A percentile compares a stretch with the other conserved stretches of the same genome.
These are phyloP conservation scores for Artemisia annua DNA, from an alignment of 129 eudicot species.

Conservation along the genomic window DNA sequence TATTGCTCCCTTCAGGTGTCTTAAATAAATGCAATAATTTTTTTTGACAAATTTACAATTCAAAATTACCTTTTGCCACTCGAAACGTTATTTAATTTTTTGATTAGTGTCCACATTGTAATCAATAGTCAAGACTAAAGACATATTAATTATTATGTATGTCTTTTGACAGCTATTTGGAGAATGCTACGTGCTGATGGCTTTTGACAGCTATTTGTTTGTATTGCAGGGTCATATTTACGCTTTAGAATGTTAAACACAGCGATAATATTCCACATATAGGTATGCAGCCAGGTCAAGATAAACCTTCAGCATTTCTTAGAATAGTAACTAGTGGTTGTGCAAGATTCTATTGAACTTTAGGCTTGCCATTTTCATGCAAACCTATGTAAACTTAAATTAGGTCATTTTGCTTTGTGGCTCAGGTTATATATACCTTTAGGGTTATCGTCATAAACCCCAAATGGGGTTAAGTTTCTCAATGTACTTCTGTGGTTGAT, in stretches of 20 bases:
- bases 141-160: too few relatives aligned
- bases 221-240: slow-evolving; percentile 20
- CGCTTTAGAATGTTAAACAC: slow-evolving; percentile 6
- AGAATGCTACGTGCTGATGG: neutral
- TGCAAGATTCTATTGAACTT: neutral
- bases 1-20: too few relatives aligned
- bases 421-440: too few relatives aligned
- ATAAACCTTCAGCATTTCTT: neutral
- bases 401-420: neutral
- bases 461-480: too few relatives aligned
- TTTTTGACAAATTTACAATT: neutral
- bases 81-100: neutral
- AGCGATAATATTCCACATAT: slow-evolving; percentile 15
- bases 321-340: neutral
- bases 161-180: too few relatives aligned
- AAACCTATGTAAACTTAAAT: neutral
- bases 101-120: neutral
- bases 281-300: slow-evolving; percentile 7
- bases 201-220: slow-evolving; percentile 6
- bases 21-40: neutral
- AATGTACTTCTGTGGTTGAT: too few relatives aligned
- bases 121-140: neutral
- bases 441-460: too few relatives aligned
- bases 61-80: slow-evolving; percentile 1
- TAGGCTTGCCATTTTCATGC: neutral